Evolutionary conservation across 2,329 filamentous ascomycete genomes (phyloP).

Genomic region (Apiospora aurea): DNA sequence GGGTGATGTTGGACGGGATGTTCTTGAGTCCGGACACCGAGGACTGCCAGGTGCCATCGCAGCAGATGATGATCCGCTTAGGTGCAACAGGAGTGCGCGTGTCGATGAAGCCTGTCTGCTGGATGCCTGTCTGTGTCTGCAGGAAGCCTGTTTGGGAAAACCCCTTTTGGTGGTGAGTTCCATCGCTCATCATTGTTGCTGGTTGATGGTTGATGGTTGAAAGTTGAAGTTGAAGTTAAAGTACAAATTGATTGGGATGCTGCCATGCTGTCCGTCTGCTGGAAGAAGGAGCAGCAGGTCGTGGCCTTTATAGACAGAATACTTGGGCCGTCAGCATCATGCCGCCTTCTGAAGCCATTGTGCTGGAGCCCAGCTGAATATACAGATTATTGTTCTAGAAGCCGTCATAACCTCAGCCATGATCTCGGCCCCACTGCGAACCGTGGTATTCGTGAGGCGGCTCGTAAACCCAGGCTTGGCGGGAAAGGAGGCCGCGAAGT

Average conservation of each 20-base stretch:
- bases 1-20: conserved; percentile 36
- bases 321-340: background rate
- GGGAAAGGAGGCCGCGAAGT: background rate
- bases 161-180: background rate
- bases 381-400: background rate
- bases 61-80: conserved; percentile 30
- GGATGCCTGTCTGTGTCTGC: background rate
- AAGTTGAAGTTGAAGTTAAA: background rate
- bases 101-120: background rate
- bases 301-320: background rate
- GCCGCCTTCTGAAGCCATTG: background rate
- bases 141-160: background rate
- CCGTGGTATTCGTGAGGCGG: background rate
- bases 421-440: background rate
- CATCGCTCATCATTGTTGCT: background rate
- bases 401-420: background rate
- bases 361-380: background rate
- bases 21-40: conserved; percentile 32
- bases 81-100: background rate
- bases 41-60: conserved; percentile 35
- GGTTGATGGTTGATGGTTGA: too few relatives aligned
- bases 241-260: background rate
- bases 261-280: background rate
- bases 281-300: background rate
- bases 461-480: background rate